Percentiles rank a stretch among this genome's conserved stretches.
phyloP scores from a whole-genome alignment of 169 alveolate genomes.

The Plasmodium berghei region DNA sequence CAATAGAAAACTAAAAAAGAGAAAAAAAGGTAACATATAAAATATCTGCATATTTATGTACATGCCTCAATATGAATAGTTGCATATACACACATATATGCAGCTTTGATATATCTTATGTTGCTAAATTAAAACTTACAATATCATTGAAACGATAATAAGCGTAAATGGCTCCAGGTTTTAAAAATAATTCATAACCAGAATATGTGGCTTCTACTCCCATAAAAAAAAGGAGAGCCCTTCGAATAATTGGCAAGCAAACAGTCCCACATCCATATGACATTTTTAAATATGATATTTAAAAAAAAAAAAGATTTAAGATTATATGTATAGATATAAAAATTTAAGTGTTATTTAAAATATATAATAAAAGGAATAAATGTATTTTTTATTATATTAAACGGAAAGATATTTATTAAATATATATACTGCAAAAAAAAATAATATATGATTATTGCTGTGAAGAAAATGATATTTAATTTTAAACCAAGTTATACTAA shows the following conservation, averaged over 20 bases:
- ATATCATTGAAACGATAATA: slow-evolving; percentile 33
- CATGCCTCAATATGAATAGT: not conserved
- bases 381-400: no score
- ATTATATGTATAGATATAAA: not conserved
- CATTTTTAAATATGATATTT: slow-evolving; percentile 2
- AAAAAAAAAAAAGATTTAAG: not conserved
- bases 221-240: slow-evolving; percentile 38
- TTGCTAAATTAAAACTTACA: slow-evolving; percentile 2
- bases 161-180: slow-evolving; percentile 32
- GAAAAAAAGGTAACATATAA: not conserved
- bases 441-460: no score
- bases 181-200: slow-evolving; percentile 24
- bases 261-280: slow-evolving; percentile 66
- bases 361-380: no score
- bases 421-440: no score
- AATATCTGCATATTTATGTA: not conserved
- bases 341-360: not conserved
- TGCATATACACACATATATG: not conserved
- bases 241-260: slow-evolving; percentile 58
- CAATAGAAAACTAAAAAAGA: not conserved
- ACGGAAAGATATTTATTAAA: no score
- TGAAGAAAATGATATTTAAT: no score
- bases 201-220: slow-evolving; percentile 50
- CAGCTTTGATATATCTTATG: not conserved
- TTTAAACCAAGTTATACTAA: no score